Evolutionary conservation across 495 filamentous ascomycete species (phyloP).

Genomic region (Pseudotulostoma volvatum): DNA sequence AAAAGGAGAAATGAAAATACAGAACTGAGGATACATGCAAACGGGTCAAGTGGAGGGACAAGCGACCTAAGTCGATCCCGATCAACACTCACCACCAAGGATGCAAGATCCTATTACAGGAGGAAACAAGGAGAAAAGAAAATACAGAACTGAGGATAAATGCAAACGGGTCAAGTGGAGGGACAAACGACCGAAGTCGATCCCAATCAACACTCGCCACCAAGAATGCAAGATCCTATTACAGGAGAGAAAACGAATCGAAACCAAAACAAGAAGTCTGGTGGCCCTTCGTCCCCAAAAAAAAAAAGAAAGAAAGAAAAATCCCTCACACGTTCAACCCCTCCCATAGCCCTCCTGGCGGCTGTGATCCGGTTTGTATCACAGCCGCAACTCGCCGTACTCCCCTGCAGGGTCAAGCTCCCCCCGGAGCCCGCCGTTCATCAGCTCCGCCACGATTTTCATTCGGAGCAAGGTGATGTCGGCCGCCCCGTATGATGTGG

Average conservation of each 20-base stretch:
- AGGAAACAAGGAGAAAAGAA: neutral
- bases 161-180: neutral
- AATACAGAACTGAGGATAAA: neutral
- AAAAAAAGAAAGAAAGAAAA: no score
- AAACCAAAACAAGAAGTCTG: no score
- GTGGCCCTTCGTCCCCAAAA: no score
- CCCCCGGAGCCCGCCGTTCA: slow-evolving; percentile 46
- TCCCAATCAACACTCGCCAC: neutral
- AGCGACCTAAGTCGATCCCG: neutral
- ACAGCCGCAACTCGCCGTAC: slow-evolving; percentile 14
- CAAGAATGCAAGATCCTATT: neutral
- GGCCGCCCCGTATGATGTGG: slow-evolving; percentile 35
- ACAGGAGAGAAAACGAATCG: neutral
- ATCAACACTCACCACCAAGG: neutral
- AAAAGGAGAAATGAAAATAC: neutral
- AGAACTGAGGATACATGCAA: neutral
- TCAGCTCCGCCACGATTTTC: slow-evolving; percentile 51
- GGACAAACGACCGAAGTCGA: neutral
- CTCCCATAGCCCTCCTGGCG: slow-evolving; percentile 3
- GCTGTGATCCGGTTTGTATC: slow-evolving; percentile 3
- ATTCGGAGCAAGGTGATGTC: slow-evolving; percentile 43
- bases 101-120: neutral
- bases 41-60: neutral
- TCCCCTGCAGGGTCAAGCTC: slow-evolving; percentile 20
- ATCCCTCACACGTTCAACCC: no score